Base-by-base conservation (phyloP, 768 basidiomycete genomes). In the Mycena rebaudengoi region DNA sequence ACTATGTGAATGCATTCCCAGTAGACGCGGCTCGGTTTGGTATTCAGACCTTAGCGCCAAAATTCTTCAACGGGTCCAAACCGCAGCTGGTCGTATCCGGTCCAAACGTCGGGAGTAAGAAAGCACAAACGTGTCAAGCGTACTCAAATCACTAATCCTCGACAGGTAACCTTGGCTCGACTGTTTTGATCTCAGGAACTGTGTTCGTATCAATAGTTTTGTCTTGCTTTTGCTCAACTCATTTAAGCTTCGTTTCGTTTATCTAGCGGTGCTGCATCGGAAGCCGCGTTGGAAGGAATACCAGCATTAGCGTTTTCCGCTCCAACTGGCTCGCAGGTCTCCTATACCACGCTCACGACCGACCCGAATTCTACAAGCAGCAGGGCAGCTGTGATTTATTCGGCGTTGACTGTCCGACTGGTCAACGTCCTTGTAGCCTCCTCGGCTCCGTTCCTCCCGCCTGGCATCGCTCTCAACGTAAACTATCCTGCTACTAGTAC, bases 1-100 rank as follows among this genome's bases (percentile, higher is more conserved):
- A 80, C 60, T 80, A 78, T 45, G 78, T 79, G 26, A 79, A 80
- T 54, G 72, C 71, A 1, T 80, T 77, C 64, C 79, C 45, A 48
- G 76, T 77, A 8, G 79, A 80, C 57, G 69, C 77, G 16, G 74
- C 74, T 1, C 66, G 70, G 5, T 78, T 71, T 62, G 85, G 85
- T 2, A 83, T 86, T 28, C 76, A 85, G 61, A 83, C 80, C 0
- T 70, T 84, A 16, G 76, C 81, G 1, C 82, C 82, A 1, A 59
- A 76, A 58, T 79, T 82, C 67, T 83, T 81, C 60, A 60, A 45
- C 30, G 72, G 73, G 13, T 62, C 74, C 23, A 67, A 65, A 37
- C 78, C 85, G 1, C 83, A 85, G 55, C 72, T 86, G 29, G 78
- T 83, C 8, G 76, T 86, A 26, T 77, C 76, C 61, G 85, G 85